Evolutionary conservation across 176 grass and related monocot genomes (phyloP).

Genomic region (Musa itinerans): DNA sequence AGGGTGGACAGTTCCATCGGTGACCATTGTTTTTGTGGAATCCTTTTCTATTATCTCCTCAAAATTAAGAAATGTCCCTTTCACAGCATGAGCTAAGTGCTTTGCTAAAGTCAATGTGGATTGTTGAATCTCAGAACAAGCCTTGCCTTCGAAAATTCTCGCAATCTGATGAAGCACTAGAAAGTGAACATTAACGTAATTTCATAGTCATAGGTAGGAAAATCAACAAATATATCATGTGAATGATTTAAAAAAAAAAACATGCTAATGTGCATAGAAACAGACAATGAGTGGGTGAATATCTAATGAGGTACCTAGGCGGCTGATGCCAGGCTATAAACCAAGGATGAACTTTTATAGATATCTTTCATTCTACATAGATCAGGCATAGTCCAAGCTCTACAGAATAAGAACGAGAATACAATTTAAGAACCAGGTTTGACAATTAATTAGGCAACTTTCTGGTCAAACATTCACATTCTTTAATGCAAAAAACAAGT

Average conservation of each 20-base stretch:
- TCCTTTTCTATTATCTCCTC: conserved; percentile 94
- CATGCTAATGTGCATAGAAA: neutral
- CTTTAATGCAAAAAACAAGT: too few species aligned
- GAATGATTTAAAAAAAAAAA: neutral
- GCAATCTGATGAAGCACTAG: conserved; percentile 43
- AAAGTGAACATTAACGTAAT: conserved; percentile 19
- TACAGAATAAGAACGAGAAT: neutral
- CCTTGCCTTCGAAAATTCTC: conserved; percentile 71
- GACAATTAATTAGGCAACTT: too few species aligned
- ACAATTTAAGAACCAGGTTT: too few species aligned
- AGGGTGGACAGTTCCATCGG: conserved; percentile 97
- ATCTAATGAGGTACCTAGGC: neutral
- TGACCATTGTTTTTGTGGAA: conserved; percentile 80
- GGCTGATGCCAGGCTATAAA: neutral
- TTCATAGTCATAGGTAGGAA: conserved; percentile 2
- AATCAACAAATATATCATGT: neutral
- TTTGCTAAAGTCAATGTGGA: conserved; percentile 60
- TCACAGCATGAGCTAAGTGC: conserved; percentile 70
- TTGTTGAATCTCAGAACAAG: conserved; percentile 65
- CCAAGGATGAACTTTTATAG: neutral
- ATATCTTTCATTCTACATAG: neutral
- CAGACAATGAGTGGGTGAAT: neutral
- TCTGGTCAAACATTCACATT: too few species aligned
- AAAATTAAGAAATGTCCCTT: conserved; percentile 88
- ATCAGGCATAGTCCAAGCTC: neutral